A percentile compares a stretch with the other conserved stretches of the same genome.
phyloP scores from a whole-genome alignment of 805 yeast species.

The Diddensiella santjacobensis region DNA sequence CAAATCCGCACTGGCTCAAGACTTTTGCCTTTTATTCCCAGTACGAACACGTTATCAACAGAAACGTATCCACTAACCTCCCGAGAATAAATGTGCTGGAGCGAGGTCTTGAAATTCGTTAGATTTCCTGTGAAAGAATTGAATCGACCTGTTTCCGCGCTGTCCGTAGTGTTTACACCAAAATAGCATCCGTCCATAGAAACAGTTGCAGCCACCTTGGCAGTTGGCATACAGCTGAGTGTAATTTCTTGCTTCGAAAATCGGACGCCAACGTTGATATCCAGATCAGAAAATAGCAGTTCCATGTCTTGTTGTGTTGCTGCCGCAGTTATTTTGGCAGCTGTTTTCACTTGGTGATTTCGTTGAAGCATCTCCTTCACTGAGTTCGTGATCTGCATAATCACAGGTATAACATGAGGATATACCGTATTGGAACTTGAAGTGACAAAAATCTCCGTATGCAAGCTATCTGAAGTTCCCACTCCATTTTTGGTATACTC shows the following conservation, averaged over 20 bases:
- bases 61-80: conserved; percentile 75
- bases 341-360: conserved; percentile 8
- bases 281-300: conserved; percentile 41
- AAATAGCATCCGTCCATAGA: conserved; percentile 66
- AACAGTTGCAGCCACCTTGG: conserved; percentile 83
- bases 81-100: conserved; percentile 88
- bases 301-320: conserved; percentile 16
- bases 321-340: neutral
- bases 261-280: conserved; percentile 56
- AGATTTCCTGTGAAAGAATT: conserved; percentile 47
- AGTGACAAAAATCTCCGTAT: conserved; percentile 55
- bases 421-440: conserved; percentile 68
- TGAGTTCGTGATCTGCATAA: conserved; percentile 36
- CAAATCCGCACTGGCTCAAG: conserved; percentile 31
- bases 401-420: conserved; percentile 75
- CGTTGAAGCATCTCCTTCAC: neutral
- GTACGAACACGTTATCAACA: conserved; percentile 42
- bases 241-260: conserved; percentile 72
- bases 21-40: conserved; percentile 13
- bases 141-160: conserved; percentile 32
- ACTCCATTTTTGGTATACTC: conserved; percentile 41
- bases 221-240: conserved; percentile 89
- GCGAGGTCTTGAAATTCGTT: conserved; percentile 58
- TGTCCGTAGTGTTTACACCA: conserved; percentile 47
- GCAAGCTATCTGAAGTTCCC: conserved; percentile 20